These are phyloP conservation scores for Elsinoe australis DNA, from an alignment of 2,329 filamentous ascomycete genomes.

Conservation along the genomic window DNA sequence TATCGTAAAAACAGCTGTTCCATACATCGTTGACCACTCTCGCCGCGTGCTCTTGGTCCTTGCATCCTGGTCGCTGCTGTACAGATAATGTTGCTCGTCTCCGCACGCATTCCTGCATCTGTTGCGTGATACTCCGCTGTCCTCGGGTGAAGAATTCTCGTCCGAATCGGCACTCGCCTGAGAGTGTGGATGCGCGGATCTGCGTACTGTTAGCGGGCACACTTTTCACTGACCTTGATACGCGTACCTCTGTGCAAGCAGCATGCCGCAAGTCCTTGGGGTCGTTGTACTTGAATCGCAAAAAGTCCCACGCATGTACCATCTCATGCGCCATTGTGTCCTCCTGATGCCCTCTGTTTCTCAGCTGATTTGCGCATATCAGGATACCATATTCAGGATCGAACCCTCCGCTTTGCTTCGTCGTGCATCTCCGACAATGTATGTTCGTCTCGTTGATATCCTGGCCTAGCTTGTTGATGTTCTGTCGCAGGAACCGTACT, in stretches of 20 bases:
- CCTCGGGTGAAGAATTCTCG: constrained; percentile 76
- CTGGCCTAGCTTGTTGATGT: constrained; percentile 72
- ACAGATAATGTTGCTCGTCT: constrained; percentile 73
- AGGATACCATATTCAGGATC: constrained; percentile 78
- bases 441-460: constrained; percentile 67
- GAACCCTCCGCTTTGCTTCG: constrained; percentile 72
- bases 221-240: neutral
- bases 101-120: constrained; percentile 88
- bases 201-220: constrained; percentile 7
- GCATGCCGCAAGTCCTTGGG: constrained; percentile 77
- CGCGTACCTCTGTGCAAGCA: constrained; percentile 78
- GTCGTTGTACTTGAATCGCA: constrained; percentile 66
- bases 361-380: constrained; percentile 86
- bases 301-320: constrained; percentile 21
- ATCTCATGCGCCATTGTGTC: constrained; percentile 44
- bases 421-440: constrained; percentile 69
- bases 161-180: constrained; percentile 86
- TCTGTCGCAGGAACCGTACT: constrained; percentile 77
- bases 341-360: constrained; percentile 72
- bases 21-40: constrained; percentile 96
- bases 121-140: constrained; percentile 83
- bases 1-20: constrained; percentile 94
- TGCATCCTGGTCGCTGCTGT: constrained; percentile 67
- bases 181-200: constrained; percentile 89
- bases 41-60: constrained; percentile 75